Percentiles rank a stretch among this genome's conserved stretches.
Conservation (phyloP, 192 early-diverging fungal genomes). For the Rhizophagus prolifer region DNA sequence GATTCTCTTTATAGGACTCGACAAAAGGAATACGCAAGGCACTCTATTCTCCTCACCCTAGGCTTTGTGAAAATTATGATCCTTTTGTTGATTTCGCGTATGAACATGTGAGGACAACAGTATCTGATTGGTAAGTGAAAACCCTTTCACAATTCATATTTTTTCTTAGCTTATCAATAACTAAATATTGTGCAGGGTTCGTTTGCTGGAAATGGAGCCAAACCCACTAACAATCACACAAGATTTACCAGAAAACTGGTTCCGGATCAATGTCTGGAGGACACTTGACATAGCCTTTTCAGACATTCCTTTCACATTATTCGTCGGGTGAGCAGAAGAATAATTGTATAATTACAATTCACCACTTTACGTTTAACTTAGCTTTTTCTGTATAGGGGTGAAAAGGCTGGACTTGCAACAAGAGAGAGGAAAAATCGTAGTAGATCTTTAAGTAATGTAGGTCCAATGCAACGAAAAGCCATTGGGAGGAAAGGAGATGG, state of each 20-base stretch:
- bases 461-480: conserved; percentile 2
- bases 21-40: conserved; percentile 13
- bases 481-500: neutral
- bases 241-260: conserved; percentile 18
- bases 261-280: conserved; percentile 4
- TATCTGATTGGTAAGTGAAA: conserved; percentile 14
- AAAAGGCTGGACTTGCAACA: conserved; percentile 18
- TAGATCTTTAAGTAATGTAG: conserved; percentile 6
- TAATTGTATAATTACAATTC: too few relatives aligned
- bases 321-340: conserved; percentile 8
- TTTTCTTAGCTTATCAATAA: too few relatives aligned
- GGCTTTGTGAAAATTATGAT: conserved; percentile 12
- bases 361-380: neutral
- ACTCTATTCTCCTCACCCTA: conserved; percentile 2
- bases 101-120: conserved; percentile 27
- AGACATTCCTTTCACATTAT: neutral
- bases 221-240: conserved; percentile 6
- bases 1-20: conserved; percentile 21
- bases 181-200: conserved; percentile 5
- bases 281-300: conserved; percentile 26
- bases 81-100: conserved; percentile 5
- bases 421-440: conserved; percentile 8
- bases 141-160: too few relatives aligned
- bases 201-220: conserved; percentile 6
- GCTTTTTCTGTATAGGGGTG: neutral